These are phyloP conservation scores for Arabidopsis suecica DNA, from an alignment of 345 rosid genomes.

Conservation along the genomic window DNA sequence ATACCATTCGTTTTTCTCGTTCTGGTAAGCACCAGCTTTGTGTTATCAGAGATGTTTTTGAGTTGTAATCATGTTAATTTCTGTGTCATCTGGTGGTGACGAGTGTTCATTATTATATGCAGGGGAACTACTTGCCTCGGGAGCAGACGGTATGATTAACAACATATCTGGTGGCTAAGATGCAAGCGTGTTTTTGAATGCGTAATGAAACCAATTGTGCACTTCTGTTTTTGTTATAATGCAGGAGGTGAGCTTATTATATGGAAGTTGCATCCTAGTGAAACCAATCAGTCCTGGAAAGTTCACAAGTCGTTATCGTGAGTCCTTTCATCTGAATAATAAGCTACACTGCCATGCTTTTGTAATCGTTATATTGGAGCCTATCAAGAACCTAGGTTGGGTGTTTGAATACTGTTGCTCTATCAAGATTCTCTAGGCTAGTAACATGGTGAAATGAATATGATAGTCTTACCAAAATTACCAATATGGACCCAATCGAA, in stretches of 20 bases:
- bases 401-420: not conserved
- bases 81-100: not conserved
- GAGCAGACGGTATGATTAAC: slow-evolving; percentile 81
- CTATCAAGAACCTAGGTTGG: slow-evolving; percentile 4
- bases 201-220: not conserved
- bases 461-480: not conserved
- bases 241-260: slow-evolving; percentile 92
- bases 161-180: slow-evolving; percentile 10
- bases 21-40: slow-evolving; percentile 56
- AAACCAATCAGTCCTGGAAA: slow-evolving; percentile 87
- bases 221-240: not conserved
- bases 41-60: slow-evolving; percentile 5
- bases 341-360: not conserved
- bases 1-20: slow-evolving; percentile 80
- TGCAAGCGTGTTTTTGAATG: slow-evolving; percentile 9
- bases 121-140: slow-evolving; percentile 96
- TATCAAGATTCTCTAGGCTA: slow-evolving; percentile 8
- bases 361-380: not conserved
- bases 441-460: not conserved
- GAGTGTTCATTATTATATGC: slow-evolving; percentile 36
- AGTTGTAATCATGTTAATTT: not conserved
- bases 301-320: slow-evolving; percentile 79
- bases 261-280: slow-evolving; percentile 79
- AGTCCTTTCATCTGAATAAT: slow-evolving; percentile 41
- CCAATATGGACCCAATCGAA: not conserved